Conservation (phyloP, 1,139 yeast genomes). For the Lodderomyces metapsilosis region DNA sequence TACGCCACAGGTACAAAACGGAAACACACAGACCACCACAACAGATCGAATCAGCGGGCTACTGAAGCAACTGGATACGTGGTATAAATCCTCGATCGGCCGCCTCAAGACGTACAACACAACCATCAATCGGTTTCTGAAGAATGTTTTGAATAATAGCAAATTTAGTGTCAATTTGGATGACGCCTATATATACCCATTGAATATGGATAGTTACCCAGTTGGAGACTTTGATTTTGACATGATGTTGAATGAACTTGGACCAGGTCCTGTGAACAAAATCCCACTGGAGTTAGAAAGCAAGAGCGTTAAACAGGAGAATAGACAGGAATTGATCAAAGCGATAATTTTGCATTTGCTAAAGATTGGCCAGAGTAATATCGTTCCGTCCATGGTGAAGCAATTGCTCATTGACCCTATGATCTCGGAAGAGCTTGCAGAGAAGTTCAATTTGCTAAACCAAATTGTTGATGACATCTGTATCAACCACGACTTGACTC, state of each 20-base stretch:
- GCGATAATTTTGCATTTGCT: constrained; percentile 42
- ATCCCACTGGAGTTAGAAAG: constrained; percentile 13
- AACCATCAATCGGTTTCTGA: constrained; percentile 35
- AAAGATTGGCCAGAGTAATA: constrained; percentile 42
- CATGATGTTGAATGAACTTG: not conserved
- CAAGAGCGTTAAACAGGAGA: constrained; percentile 22
- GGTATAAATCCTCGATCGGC: constrained; percentile 40
- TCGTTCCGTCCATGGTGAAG: constrained; percentile 32
- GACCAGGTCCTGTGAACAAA: not conserved
- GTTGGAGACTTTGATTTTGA: constrained; percentile 12
- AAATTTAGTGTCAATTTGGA: constrained; percentile 36
- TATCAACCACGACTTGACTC: constrained; percentile 31
- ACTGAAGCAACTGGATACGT: constrained; percentile 18
- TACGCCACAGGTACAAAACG: not conserved
- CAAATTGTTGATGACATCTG: constrained; percentile 38
- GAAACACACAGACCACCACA: not conserved
- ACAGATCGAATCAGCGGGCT: not conserved
- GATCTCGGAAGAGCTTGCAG: constrained; percentile 20
- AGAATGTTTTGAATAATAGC: constrained; percentile 32
- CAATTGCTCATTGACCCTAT: constrained; percentile 19
- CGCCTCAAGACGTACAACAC: constrained; percentile 39
- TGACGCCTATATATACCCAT: constrained; percentile 45
- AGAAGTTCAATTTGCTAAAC: constrained; percentile 31
- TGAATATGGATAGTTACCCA: constrained; percentile 34
- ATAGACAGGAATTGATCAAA: constrained; percentile 36